A percentile compares a stretch with the other conserved stretches of the same genome.
Conservation (phyloP, 352 stramenopile genomes). For the Globisporangium irregulare region DNA sequence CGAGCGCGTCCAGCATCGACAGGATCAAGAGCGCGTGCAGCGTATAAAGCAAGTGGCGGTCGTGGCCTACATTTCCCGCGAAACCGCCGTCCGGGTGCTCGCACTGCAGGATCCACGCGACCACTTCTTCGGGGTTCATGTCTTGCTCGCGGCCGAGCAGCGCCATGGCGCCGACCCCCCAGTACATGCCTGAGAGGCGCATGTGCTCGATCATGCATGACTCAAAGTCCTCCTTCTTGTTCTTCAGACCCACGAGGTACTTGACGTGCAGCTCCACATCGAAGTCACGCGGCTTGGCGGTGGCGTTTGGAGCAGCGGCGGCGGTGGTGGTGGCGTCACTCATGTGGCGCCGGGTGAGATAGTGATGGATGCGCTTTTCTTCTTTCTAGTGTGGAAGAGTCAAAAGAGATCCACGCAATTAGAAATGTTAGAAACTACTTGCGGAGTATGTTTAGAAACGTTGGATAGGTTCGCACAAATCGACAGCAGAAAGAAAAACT, state of each 20-base stretch:
- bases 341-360: neutral
- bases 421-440: no score
- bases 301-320: neutral
- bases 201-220: constrained; percentile 97
- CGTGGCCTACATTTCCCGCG: constrained; percentile 94
- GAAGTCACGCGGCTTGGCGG: constrained; percentile 26
- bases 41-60: constrained; percentile 98
- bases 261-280: constrained; percentile 67
- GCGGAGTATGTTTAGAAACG: no score
- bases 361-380: constrained; percentile 1
- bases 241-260: constrained; percentile 76
- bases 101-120: constrained; percentile 96
- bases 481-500: no score
- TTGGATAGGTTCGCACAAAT: no score
- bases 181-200: constrained; percentile 98
- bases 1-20: constrained; percentile 89
- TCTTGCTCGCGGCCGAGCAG: constrained; percentile 88
- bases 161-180: constrained; percentile 94
- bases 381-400: neutral
- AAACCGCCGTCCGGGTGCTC: constrained; percentile 92
- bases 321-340: neutral
- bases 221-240: constrained; percentile 89
- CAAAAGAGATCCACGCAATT: neutral
- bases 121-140: constrained; percentile 82
- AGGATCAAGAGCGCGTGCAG: constrained; percentile 97